phyloP scores from a whole-genome alignment of 345 rosid genomes.

The Eucalyptus marginata region DNA sequence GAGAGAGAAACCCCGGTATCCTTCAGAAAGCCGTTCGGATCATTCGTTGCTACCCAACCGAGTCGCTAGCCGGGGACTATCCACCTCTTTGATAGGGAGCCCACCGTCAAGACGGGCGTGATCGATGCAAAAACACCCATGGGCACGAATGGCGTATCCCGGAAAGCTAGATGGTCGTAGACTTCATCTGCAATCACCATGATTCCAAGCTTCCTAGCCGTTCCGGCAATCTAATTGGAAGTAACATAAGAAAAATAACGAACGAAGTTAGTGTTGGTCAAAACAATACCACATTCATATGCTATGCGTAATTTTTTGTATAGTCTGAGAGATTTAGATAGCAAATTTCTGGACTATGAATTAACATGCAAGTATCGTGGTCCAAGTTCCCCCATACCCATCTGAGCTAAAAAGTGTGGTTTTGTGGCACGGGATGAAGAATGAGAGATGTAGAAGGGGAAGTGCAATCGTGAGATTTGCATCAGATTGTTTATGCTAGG shows the following conservation, averaged over 20 bases:
- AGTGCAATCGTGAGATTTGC: background rate
- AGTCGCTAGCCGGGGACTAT: slow-evolving; percentile 71
- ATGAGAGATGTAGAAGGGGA: background rate
- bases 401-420: background rate
- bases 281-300: background rate
- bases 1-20: slow-evolving; percentile 23
- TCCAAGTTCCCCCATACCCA: background rate
- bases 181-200: slow-evolving; percentile 67
- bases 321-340: background rate
- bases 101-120: slow-evolving; percentile 50
- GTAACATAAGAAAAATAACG: background rate
- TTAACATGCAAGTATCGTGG: background rate
- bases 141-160: slow-evolving; percentile 42
- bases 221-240: slow-evolving; percentile 31
- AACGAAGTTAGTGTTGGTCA: background rate
- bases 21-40: slow-evolving; percentile 32
- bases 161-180: slow-evolving; percentile 37
- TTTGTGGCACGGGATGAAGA: background rate
- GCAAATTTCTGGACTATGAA: background rate
- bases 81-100: slow-evolving; percentile 69
- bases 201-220: slow-evolving; percentile 45
- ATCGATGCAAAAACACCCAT: slow-evolving; percentile 51
- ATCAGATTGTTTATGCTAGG: background rate
- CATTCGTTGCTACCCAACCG: slow-evolving; percentile 51
- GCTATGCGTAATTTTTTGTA: background rate